A percentile compares a stretch with the other conserved stretches of the same genome.
Evolutionary conservation across 2,329 filamentous ascomycete genomes (phyloP).

Genomic region (Fusarium hainanense): DNA sequence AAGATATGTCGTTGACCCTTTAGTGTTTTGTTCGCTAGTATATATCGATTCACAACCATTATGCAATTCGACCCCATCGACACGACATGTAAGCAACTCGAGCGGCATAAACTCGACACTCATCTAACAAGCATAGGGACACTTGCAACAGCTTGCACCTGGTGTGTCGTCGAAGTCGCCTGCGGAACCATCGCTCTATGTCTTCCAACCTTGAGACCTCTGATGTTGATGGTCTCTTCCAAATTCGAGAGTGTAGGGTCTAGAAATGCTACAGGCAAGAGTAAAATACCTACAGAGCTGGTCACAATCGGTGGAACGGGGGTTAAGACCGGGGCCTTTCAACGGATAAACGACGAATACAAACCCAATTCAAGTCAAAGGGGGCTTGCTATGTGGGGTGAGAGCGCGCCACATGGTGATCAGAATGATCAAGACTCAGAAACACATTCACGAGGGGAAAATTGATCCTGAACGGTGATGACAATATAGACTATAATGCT

Average conservation of each 20-base stretch:
- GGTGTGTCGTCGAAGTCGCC: conserved; percentile 34
- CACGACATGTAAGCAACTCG: conserved; percentile 16
- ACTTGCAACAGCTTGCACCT: conserved; percentile 29
- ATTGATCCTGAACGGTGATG: neutral
- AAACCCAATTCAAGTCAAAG: conserved; percentile 3
- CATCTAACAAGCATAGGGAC: conserved; percentile 17
- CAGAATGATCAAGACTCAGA: neutral
- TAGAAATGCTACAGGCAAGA: neutral
- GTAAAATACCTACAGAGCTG: conserved; percentile 1
- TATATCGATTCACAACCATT: conserved; percentile 33
- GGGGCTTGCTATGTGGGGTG: neutral
- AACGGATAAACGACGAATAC: conserved; percentile 12
- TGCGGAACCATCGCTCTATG: conserved; percentile 33
- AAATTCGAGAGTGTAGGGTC: conserved; percentile 22
- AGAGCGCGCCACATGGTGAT: neutral
- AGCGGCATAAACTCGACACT: fast-evolving
- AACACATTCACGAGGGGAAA: neutral
- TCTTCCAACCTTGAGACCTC: conserved; percentile 22
- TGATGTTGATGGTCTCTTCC: conserved; percentile 26
- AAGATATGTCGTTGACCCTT: fast-evolving
- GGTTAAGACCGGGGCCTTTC: conserved; percentile 8
- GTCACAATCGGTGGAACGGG: conserved; percentile 25
- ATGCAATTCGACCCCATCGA: conserved; percentile 21
- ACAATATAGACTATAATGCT: too few relatives aligned
- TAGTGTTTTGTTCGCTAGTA: conserved; percentile 32